phyloP scores from a whole-genome alignment of 1,139 yeast genomes.

The Blastobotrys serpentis region DNA sequence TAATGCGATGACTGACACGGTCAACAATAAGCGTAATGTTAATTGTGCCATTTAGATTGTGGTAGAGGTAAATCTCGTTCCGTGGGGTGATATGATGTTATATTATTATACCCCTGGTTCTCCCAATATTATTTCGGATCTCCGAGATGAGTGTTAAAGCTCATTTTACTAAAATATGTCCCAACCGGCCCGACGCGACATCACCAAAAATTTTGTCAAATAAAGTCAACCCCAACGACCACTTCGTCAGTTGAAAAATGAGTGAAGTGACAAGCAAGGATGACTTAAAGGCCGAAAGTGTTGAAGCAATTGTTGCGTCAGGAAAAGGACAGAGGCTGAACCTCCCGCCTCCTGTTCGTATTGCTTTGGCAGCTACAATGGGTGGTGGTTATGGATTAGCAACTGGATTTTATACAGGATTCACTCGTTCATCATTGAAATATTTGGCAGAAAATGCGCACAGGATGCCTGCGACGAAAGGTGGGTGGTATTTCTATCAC shows the following conservation, averaged over 20 bases:
- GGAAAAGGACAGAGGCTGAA: slow-evolving; percentile 38
- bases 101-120: no score
- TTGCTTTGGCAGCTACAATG: slow-evolving; percentile 39
- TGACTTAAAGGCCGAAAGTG: slow-evolving; percentile 5
- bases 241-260: slow-evolving; percentile 7
- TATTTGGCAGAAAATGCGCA: slow-evolving; percentile 82
- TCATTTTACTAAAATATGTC: neutral
- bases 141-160: no score
- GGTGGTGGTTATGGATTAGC: slow-evolving; percentile 55
- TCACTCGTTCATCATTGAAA: slow-evolving; percentile 53
- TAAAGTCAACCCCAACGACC: neutral
- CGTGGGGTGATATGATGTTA: no score
- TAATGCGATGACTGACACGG: slow-evolving; percentile 3
- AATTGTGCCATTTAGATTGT: neutral
- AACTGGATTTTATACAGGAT: slow-evolving; percentile 65
- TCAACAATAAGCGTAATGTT: slow-evolving; percentile 12
- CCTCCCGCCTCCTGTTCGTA: slow-evolving; percentile 42
- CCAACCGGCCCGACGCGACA: slow-evolving; percentile 1
- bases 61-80: no score
- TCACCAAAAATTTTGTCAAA: neutral
- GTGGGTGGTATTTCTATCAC: slow-evolving; percentile 90
- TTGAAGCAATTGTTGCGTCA: slow-evolving; percentile 12
- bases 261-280: slow-evolving; percentile 1
- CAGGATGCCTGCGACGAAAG: slow-evolving; percentile 70
- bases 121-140: no score